A percentile compares a stretch with the other conserved stretches of the same genome.
Conservation (phyloP, 2,329 filamentous ascomycete species). For the Claviceps arundinis region DNA sequence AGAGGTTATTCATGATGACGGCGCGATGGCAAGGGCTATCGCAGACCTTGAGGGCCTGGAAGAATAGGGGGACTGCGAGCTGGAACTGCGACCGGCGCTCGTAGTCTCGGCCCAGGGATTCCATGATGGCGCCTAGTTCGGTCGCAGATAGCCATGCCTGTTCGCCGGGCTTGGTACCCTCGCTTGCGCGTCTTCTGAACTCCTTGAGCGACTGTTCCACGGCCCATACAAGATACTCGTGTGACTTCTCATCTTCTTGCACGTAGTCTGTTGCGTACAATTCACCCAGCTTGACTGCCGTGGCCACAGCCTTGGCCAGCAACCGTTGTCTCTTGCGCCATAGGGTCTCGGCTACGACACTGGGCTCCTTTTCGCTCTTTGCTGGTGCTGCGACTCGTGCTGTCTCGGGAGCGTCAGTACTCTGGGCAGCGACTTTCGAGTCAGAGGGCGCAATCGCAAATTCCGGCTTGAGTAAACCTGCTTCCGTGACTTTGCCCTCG, state of each 20-base stretch:
- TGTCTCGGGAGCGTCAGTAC: background rate
- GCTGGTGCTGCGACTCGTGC: constrained; percentile 9
- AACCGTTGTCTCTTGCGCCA: constrained; percentile 51
- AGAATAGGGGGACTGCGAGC: constrained; percentile 71
- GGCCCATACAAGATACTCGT: constrained; percentile 61
- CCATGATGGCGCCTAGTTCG: constrained; percentile 60
- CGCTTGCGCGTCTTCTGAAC: constrained; percentile 49
- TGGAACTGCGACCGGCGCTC: constrained; percentile 61
- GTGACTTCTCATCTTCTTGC: constrained; percentile 58
- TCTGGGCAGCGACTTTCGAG: background rate
- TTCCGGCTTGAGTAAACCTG: constrained; percentile 19
- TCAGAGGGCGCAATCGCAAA: constrained; percentile 3
- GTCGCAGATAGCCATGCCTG: constrained; percentile 57
- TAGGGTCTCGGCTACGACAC: constrained; percentile 27
- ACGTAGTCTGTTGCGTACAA: constrained; percentile 69
- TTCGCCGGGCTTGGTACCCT: constrained; percentile 58
- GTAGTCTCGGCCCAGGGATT: constrained; percentile 67
- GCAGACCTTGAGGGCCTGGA: constrained; percentile 66
- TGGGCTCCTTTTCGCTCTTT: background rate
- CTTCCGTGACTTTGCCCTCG: constrained; percentile 31
- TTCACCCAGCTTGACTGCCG: constrained; percentile 73
- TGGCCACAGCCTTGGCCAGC: constrained; percentile 59
- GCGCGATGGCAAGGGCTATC: constrained; percentile 61
- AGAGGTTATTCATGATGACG: constrained; percentile 76
- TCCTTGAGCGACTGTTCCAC: constrained; percentile 72